phyloP scores from a whole-genome alignment of 2,329 filamentous ascomycete genomes.

The Fusarium sp. region DNA sequence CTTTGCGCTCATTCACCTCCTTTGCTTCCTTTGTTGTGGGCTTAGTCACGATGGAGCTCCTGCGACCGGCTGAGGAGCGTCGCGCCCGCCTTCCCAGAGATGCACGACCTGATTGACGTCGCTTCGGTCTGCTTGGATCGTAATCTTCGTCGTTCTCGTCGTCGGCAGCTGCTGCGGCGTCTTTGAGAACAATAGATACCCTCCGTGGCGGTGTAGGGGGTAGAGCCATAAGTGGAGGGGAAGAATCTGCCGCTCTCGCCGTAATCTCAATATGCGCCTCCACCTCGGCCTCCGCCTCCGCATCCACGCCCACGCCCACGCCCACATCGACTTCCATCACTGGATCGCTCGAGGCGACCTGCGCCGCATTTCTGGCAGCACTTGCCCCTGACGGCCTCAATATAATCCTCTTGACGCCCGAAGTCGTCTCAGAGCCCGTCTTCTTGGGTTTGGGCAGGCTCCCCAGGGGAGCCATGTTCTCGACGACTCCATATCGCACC shows the following conservation, averaged over 20 bases:
- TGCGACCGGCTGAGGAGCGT: conserved; percentile 43
- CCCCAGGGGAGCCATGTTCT: conserved; percentile 87
- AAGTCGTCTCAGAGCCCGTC: conserved; percentile 48
- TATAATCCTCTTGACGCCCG: conserved; percentile 60
- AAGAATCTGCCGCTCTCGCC: conserved; percentile 40
- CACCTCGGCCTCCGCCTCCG: conserved; percentile 38
- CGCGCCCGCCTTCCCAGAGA: conserved; percentile 50
- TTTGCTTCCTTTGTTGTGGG: conserved; percentile 38
- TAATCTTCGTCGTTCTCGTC: conserved; percentile 62
- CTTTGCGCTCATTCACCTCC: conserved; percentile 32
- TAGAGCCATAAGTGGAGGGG: conserved; percentile 42
- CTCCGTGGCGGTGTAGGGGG: conserved; percentile 48
- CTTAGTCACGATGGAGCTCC: conserved; percentile 45
- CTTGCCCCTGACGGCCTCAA: conserved; percentile 57
- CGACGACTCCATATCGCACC: conserved; percentile 79
- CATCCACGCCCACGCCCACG: conserved; percentile 22
- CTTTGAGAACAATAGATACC: conserved; percentile 45
- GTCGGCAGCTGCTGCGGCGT: conserved; percentile 51
- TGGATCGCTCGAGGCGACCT: conserved; percentile 40
- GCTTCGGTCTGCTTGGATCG: conserved; percentile 56
- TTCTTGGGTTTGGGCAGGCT: conserved; percentile 73
- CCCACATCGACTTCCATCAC: conserved; percentile 43
- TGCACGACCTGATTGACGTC: conserved; percentile 53
- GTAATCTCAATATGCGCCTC: conserved; percentile 44
- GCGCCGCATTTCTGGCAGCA: conserved; percentile 47